Conservation (phyloP, 2,329 filamentous ascomycete species). For the Nothophaeocryptopus gaeumannii region DNA sequence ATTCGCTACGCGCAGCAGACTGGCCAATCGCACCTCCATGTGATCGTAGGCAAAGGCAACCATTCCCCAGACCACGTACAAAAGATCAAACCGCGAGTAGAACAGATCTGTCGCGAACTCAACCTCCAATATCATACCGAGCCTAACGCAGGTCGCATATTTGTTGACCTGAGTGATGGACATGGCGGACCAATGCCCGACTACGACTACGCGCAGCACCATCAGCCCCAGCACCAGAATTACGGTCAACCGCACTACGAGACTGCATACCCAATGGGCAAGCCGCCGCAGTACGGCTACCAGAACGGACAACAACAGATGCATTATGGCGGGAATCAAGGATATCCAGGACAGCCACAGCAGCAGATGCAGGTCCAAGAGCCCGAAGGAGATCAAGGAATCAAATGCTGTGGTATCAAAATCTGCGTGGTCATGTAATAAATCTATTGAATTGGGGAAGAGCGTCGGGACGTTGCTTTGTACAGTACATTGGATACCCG, state of each 20-base stretch:
- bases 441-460: not conserved
- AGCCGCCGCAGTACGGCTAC: conserved; percentile 36
- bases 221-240: conserved; percentile 35
- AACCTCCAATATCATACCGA: conserved; percentile 82
- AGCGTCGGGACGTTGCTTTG: too few relatives aligned
- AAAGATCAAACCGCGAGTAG: conserved; percentile 93
- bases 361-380: conserved; percentile 40
- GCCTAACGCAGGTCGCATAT: conserved; percentile 85
- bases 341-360: conserved; percentile 41
- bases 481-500: too few relatives aligned
- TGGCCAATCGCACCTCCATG: conserved; percentile 80
- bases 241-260: conserved; percentile 43
- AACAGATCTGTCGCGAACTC: conserved; percentile 77
- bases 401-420: conserved; percentile 35
- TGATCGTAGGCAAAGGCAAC: conserved; percentile 94
- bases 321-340: conserved; percentile 40
- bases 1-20: conserved; percentile 72
- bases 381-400: conserved; percentile 27
- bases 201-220: conserved; percentile 39
- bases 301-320: conserved; percentile 39
- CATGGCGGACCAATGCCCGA: conserved; percentile 47
- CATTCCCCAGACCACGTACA: conserved; percentile 79
- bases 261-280: conserved; percentile 39
- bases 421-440: conserved; percentile 36
- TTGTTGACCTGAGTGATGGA: conserved; percentile 73